Evolutionary conservation across 2,329 filamentous ascomycete genomes (phyloP).

Genomic region (Botrytis elliptica): DNA sequence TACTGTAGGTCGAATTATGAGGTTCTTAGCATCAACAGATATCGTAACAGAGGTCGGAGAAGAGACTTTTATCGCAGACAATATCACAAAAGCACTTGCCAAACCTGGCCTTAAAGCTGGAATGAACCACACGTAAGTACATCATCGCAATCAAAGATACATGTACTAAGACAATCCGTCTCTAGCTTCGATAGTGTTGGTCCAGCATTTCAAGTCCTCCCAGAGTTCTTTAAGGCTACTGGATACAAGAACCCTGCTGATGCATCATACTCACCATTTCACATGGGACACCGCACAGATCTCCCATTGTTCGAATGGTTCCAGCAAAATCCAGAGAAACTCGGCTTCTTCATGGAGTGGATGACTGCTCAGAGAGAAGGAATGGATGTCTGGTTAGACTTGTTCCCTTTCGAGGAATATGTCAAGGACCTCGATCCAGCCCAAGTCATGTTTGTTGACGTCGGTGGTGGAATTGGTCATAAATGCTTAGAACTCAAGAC

Average conservation of each 20-base stretch:
- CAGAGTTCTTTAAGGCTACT: background rate
- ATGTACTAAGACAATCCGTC: background rate
- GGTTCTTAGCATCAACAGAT: background rate
- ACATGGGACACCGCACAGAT: background rate
- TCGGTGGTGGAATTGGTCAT: conserved; percentile 44
- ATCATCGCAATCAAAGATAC: background rate
- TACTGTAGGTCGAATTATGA: background rate
- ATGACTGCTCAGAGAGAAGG: conserved; percentile 5
- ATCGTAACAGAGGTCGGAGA: background rate
- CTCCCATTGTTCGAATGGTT: conserved; percentile 4
- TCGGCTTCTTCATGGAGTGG: background rate
- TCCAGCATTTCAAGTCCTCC: background rate
- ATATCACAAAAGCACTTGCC: conserved; percentile 1
- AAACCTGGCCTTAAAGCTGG: background rate
- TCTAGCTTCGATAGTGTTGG: background rate
- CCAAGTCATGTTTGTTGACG: conserved; percentile 41
- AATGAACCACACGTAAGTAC: conserved; percentile 3
- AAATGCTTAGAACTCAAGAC: conserved; percentile 39
- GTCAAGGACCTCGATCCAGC: background rate
- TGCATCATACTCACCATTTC: conserved; percentile 1
- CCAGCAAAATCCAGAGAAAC: background rate
- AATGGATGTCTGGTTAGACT: conserved; percentile 5
- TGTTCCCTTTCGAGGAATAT: conserved; percentile 7
- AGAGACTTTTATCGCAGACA: background rate
- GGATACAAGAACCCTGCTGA: background rate